A percentile compares a stretch with the other conserved stretches of the same genome.
phyloP scores from a whole-genome alignment of 495 filamentous ascomycete genomes.

The Trichoderma virens region DNA sequence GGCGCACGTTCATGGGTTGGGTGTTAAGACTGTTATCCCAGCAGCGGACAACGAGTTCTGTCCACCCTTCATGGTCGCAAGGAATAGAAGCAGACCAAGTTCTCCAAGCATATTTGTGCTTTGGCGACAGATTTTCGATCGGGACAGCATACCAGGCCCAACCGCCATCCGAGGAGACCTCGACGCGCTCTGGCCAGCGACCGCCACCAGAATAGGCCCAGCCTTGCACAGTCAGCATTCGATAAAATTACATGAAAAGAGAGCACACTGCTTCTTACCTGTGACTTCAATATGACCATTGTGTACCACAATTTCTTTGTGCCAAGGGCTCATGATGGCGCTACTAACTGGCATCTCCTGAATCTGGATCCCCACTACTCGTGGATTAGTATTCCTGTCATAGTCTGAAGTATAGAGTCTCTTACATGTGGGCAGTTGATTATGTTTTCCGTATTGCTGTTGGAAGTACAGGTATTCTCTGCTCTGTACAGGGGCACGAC shows the following conservation, averaged over 20 bases:
- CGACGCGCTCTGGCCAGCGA: constrained; percentile 51
- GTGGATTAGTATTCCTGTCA: constrained; percentile 14
- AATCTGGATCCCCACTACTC: constrained; percentile 47
- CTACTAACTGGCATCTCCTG: constrained; percentile 57
- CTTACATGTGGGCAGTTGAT: constrained; percentile 21
- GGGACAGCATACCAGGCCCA: constrained; percentile 51
- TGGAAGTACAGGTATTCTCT: constrained; percentile 55
- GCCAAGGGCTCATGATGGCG: constrained; percentile 48
- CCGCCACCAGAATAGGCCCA: constrained; percentile 59
- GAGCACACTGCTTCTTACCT: too few species aligned
- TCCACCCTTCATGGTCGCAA: constrained; percentile 50
- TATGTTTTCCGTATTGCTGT: constrained; percentile 53
- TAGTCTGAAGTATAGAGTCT: too few species aligned
- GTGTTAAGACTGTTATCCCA: constrained; percentile 54
- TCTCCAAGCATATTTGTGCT: constrained; percentile 49
- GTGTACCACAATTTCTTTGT: constrained; percentile 46
- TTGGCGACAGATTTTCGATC: constrained; percentile 39
- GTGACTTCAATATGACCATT: constrained; percentile 41
- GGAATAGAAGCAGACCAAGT: constrained; percentile 46
- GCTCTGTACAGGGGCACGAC: constrained; percentile 49
- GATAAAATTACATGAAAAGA: too few species aligned
- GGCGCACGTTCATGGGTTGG: constrained; percentile 24
- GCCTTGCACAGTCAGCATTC: constrained; percentile 21
- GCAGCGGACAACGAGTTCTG: constrained; percentile 47
- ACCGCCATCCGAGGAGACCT: constrained; percentile 50